A percentile compares a stretch with the other conserved stretches of the same genome.
These are phyloP conservation scores for Phytophthora brassicae DNA, from an alignment of 352 stramenopile genomes.

Conservation along the genomic window DNA sequence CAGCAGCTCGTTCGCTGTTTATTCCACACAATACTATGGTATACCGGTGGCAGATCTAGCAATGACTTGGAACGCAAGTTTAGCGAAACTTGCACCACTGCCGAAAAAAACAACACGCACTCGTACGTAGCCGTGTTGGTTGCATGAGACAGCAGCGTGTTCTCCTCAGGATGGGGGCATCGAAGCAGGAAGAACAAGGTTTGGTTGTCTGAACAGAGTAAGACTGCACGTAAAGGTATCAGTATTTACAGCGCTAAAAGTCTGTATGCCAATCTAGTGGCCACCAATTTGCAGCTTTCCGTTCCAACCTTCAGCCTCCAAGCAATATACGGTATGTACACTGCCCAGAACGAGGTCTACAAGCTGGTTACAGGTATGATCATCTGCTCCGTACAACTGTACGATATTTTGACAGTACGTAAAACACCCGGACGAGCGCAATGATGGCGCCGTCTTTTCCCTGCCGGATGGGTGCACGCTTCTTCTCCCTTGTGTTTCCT, in stretches of 20 bases:
- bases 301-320: too few relatives aligned
- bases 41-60: too few relatives aligned
- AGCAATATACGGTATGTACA: too few relatives aligned
- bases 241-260: too few relatives aligned
- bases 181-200: conserved; percentile 17
- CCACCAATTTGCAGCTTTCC: too few relatives aligned
- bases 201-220: too few relatives aligned
- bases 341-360: too few relatives aligned
- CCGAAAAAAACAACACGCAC: conserved; percentile 27
- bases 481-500: conserved; percentile 12
- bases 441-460: conserved; percentile 19
- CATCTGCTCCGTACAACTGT: background rate
- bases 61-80: background rate
- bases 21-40: too few relatives aligned
- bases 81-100: background rate
- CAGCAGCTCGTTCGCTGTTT: too few relatives aligned
- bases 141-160: conserved; percentile 24
- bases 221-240: too few relatives aligned
- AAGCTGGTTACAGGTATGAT: too few relatives aligned
- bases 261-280: too few relatives aligned
- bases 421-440: conserved; percentile 14
- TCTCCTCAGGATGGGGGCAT: conserved; percentile 16
- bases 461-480: conserved; percentile 16
- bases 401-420: conserved; percentile 24
- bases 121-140: conserved; percentile 17